Evolutionary conservation across 306 rosid genomes (phyloP), one percentile per base, ranked within the genome.

Genomic region (Lathyrus oleraceus): DNA sequence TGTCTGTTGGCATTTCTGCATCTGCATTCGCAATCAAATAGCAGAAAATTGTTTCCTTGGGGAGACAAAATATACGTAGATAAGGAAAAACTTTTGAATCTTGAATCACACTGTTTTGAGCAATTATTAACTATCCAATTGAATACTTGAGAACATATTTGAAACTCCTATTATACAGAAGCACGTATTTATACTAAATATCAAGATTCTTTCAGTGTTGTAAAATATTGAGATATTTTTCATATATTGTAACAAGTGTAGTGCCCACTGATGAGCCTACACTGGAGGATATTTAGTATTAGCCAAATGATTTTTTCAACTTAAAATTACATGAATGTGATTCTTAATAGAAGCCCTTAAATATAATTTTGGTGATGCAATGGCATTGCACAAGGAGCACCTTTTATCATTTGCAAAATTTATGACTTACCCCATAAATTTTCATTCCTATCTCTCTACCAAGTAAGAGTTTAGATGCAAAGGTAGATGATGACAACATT

Each of bases 1-100:
- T 27, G 97, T 91, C 69, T 84, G 99, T 77, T 91, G 99, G 79
- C 99, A 91, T 83, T 89, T 89, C 70, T 85, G 91, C 56, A 89
- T 82, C 99, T 91, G 95, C 82, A 79, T 35, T 75, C 17, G 43
- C 76, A 74, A 67, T 56, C 72, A 42, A 78, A 79, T 56, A 44
- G 70, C 79, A 67, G 59, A 48, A 70, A 45, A 65, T 35, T 78
- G 63, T 45, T 73, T 56, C 66, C 32, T 58, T 65, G 25, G 32
- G 36, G 19, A 25, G 30, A 69, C 58, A 49, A 35, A 6, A 52
- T 6, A 76, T 40, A 52, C 20, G 1, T 28, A 76, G 10, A 20
- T 23, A 36, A 19, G 47, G 28, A 69, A 14, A 70, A n/a, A 17
- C 0, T 27, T 16, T 62, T 70, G 32, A 72, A 52, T 67, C 67